These are phyloP conservation scores for Plectranthus barbatus DNA, from an alignment of 257 asterid species.

Conservation along the genomic window DNA sequence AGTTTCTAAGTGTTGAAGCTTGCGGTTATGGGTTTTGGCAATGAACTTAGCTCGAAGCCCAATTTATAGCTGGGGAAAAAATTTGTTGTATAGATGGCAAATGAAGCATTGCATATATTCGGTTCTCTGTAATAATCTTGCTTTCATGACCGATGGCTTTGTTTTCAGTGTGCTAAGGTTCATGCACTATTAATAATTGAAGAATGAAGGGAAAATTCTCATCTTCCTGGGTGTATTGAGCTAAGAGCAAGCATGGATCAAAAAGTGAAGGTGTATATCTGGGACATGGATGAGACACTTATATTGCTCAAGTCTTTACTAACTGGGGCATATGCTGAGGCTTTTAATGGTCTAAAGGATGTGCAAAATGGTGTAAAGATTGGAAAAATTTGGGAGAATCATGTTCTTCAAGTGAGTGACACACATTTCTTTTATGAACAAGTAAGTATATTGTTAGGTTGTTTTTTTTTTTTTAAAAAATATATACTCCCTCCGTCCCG, in stretches of 20 bases:
- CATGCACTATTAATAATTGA: background rate
- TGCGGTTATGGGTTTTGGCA: background rate
- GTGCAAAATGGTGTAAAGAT: slow-evolving; percentile 52
- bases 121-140: background rate
- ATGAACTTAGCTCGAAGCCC: background rate
- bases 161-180: background rate
- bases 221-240: slow-evolving; percentile 9
- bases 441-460: slow-evolving; percentile 24
- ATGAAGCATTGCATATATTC: background rate
- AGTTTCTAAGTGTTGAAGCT: background rate
- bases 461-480: background rate
- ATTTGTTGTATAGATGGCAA: background rate
- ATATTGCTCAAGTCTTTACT: slow-evolving; percentile 76
- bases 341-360: slow-evolving; percentile 58
- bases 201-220: background rate
- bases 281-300: slow-evolving; percentile 99
- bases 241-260: slow-evolving; percentile 36
- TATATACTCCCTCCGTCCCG: too few species aligned
- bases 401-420: slow-evolving; percentile 77
- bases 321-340: slow-evolving; percentile 63
- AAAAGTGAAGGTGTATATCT: slow-evolving; percentile 66
- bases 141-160: background rate
- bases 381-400: slow-evolving; percentile 82
- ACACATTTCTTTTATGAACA: slow-evolving; percentile 78
- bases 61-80: background rate